These are phyloP conservation scores for Candida fluviatilis DNA, from an alignment of 805 yeast species.

Conservation along the genomic window DNA sequence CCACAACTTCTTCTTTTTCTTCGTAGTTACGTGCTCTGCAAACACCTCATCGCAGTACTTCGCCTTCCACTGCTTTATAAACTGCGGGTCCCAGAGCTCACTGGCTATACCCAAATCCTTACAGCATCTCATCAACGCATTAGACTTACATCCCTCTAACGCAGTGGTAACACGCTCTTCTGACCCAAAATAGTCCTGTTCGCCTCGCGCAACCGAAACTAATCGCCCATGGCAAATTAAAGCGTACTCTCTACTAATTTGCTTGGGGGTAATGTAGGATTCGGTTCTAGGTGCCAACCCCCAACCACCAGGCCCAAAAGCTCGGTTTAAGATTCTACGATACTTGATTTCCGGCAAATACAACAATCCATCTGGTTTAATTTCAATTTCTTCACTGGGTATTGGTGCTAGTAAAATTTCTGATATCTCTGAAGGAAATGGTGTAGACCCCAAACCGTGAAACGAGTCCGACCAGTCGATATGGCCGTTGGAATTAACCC, in stretches of 20 bases:
- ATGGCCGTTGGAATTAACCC: conserved; percentile 8
- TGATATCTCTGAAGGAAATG: conserved; percentile 62
- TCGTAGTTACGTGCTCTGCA: conserved; percentile 78
- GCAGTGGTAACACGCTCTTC: conserved; percentile 91
- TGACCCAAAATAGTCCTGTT: conserved; percentile 81
- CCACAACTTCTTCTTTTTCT: conserved; percentile 90
- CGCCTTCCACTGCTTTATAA: conserved; percentile 55
- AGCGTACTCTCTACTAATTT: conserved; percentile 87
- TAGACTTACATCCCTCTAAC: conserved; percentile 94
- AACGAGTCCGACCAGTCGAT: conserved; percentile 84
- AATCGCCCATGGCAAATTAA: conserved; percentile 82
- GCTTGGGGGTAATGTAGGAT: conserved; percentile 66
- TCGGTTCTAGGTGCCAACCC: conserved; percentile 93
- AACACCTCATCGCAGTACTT: conserved; percentile 70
- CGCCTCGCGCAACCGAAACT: conserved; percentile 92
- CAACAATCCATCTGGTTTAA: conserved; percentile 91
- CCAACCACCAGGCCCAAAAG: conserved; percentile 99
- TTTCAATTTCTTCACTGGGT: conserved; percentile 74
- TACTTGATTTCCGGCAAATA: conserved; percentile 95
- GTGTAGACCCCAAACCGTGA: conserved; percentile 77
- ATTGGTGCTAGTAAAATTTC: conserved; percentile 60
- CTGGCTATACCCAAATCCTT: conserved; percentile 96
- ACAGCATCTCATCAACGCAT: conserved; percentile 96
- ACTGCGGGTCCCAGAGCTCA: conserved; percentile 95
- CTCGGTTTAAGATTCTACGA: conserved; percentile 78